phyloP scores from a whole-genome alignment of 441 rosid genomes.

The Populus tomentosa region DNA sequence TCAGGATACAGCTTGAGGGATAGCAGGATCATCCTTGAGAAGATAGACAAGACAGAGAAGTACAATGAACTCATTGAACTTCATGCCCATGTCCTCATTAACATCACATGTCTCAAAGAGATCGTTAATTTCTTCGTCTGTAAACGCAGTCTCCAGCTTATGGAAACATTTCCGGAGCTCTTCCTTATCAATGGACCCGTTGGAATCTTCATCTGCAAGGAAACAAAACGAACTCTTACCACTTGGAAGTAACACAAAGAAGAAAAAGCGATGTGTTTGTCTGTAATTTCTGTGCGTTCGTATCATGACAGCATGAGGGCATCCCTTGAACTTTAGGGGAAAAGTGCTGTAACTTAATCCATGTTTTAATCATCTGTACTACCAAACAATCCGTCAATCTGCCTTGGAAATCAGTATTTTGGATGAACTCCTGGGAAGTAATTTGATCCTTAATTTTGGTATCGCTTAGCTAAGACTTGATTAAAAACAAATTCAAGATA shows the following conservation, averaged over 20 bases:
- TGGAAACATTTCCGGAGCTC: constrained; percentile 72
- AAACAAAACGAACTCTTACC: constrained; percentile 2
- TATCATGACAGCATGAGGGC: not conserved
- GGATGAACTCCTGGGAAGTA: not conserved
- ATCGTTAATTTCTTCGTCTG: constrained; percentile 79
- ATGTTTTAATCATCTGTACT: not conserved
- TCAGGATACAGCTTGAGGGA: constrained; percentile 51
- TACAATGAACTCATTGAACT: constrained; percentile 87
- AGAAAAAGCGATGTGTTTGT: not conserved
- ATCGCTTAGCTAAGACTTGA: constrained; percentile 1
- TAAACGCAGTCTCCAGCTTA: constrained; percentile 63
- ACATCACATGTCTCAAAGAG: constrained; percentile 82
- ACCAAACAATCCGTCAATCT: not conserved
- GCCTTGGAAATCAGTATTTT: not conserved
- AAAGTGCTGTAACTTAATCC: too few relatives aligned
- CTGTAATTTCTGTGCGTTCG: not conserved
- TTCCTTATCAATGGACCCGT: constrained; percentile 67
- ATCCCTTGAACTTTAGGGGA: not conserved
- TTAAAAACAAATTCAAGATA: not conserved
- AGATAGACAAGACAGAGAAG: constrained; percentile 90
- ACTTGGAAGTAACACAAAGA: not conserved
- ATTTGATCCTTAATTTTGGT: not conserved
- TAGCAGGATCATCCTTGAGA: constrained; percentile 63
- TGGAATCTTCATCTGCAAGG: constrained; percentile 72
- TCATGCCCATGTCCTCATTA: constrained; percentile 68